These are phyloP conservation scores for Xerocomus brunneocitrinus DNA, from an alignment of 768 basidiomycete genomes.

Conservation along the genomic window DNA sequence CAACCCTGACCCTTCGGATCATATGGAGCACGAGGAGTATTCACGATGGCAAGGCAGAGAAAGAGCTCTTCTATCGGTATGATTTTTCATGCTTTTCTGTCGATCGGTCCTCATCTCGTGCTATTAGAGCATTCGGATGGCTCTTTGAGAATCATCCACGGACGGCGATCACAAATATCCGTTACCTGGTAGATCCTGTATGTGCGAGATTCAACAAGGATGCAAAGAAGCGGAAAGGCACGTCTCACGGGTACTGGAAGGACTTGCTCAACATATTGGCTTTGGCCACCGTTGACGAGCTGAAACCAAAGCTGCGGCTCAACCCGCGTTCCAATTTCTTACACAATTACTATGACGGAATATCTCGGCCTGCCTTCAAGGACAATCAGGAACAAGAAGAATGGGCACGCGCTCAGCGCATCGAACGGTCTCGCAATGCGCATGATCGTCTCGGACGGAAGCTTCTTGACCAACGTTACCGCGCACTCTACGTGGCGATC, in stretches of 20 bases:
- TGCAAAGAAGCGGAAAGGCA: constrained; percentile 1
- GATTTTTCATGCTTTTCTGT: constrained; percentile 6
- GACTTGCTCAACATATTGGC: constrained; percentile 67
- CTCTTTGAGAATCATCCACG: constrained; percentile 64
- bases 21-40: constrained; percentile 70
- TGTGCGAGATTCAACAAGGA: constrained; percentile 28
- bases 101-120: not conserved
- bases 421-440: constrained; percentile 21
- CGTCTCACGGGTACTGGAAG: constrained; percentile 68
- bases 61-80: constrained; percentile 55
- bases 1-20: constrained; percentile 52
- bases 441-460: constrained; percentile 39
- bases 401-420: constrained; percentile 18
- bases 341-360: constrained; percentile 15
- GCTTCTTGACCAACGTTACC: constrained; percentile 46
- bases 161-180: constrained; percentile 62
- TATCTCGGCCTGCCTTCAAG: constrained; percentile 26
- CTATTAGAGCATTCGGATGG: constrained; percentile 55
- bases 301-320: constrained; percentile 21
- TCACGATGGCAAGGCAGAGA: constrained; percentile 62
- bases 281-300: constrained; percentile 51
- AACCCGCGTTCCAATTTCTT: constrained; percentile 20
- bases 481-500: constrained; percentile 60
- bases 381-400: constrained; percentile 21
- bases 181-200: constrained; percentile 47